Conservation (phyloP, 2,329 filamentous ascomycete genomes). For the Diplodia mutila region DNA sequence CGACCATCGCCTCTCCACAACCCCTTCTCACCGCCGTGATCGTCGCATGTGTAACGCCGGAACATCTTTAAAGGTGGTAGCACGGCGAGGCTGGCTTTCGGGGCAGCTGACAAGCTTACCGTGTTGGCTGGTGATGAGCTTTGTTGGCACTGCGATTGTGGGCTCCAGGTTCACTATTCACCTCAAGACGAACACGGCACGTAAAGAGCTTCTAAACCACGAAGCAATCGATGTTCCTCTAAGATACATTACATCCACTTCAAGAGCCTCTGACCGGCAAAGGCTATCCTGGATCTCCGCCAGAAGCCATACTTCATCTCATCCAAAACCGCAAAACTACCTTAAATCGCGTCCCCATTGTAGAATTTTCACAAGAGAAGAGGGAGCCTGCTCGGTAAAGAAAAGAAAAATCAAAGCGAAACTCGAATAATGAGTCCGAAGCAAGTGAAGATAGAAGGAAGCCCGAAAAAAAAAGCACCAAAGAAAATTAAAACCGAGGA, state of each 20-base stretch:
- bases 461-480: background rate
- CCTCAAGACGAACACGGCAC: background rate
- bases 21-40: background rate
- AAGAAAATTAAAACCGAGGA: background rate
- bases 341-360: background rate
- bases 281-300: background rate
- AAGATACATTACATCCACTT: slow-evolving; percentile 8
- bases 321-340: background rate
- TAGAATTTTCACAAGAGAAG: slow-evolving; percentile 19
- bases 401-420: background rate
- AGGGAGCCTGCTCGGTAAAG: background rate
- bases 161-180: background rate
- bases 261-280: slow-evolving; percentile 15
- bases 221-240: slow-evolving; percentile 14
- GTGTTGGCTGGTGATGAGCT: background rate
- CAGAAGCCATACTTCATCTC: background rate
- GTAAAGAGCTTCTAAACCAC: background rate
- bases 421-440: background rate
- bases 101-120: background rate
- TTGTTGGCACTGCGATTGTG: background rate
- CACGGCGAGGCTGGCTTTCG: background rate
- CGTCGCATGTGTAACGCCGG: background rate
- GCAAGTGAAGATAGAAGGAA: background rate
- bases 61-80: background rate
- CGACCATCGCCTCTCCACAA: background rate